Percentiles rank a stretch among this genome's conserved stretches.
phyloP scores from a whole-genome alignment of 1,139 yeast species.

The Yamadazyma buinensis region DNA sequence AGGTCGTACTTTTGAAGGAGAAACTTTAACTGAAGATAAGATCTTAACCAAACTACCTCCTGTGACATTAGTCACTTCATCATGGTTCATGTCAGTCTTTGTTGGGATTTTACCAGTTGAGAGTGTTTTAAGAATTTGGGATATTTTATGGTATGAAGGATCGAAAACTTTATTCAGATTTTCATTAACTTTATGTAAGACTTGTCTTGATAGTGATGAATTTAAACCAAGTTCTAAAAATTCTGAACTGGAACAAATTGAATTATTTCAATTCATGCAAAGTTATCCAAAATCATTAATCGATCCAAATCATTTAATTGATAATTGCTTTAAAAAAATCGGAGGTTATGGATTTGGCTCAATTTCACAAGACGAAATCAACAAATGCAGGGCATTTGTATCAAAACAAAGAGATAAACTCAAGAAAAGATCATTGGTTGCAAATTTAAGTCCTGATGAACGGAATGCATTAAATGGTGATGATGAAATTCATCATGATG shows the following conservation, averaged over 20 bases:
- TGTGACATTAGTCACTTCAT: conserved; percentile 85
- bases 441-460: conserved; percentile 41
- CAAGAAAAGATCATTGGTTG: conserved; percentile 29
- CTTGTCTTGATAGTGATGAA: conserved; percentile 62
- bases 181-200: conserved; percentile 76
- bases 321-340: conserved; percentile 68
- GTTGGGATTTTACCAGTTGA: conserved; percentile 87
- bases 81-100: conserved; percentile 97
- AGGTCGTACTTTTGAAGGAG: conserved; percentile 43
- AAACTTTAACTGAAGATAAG: conserved; percentile 48
- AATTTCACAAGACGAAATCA: conserved; percentile 76
- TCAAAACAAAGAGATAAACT: conserved; percentile 50
- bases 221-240: conserved; percentile 19
- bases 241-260: conserved; percentile 64
- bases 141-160: conserved; percentile 88
- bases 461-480: conserved; percentile 26
- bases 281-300: conserved; percentile 69
- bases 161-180: conserved; percentile 82
- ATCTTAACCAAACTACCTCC: conserved; percentile 80
- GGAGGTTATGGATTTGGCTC: conserved; percentile 68
- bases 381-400: conserved; percentile 74
- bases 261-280: conserved; percentile 82
- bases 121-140: conserved; percentile 88
- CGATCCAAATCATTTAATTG: conserved; percentile 69
- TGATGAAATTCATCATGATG: conserved; percentile 39